These are phyloP conservation scores for Pseudogymnoascus sp. DNA, from an alignment of 2,329 filamentous ascomycete species.

Conservation along the genomic window DNA sequence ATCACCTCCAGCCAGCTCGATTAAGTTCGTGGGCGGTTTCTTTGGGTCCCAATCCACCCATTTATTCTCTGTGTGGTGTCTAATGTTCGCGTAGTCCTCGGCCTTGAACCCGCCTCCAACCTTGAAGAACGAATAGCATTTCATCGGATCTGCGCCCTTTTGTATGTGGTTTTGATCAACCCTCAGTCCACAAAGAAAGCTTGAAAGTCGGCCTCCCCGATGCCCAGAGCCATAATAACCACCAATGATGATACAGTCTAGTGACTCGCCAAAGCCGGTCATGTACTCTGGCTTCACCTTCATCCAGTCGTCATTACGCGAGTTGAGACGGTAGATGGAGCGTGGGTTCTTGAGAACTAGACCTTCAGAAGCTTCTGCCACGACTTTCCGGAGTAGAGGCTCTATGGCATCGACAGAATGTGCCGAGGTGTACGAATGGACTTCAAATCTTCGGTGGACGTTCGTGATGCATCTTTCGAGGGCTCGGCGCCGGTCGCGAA, in stretches of 20 bases:
- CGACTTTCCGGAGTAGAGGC: slow-evolving; percentile 68
- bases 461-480: slow-evolving; percentile 63
- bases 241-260: slow-evolving; percentile 84
- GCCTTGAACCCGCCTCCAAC: slow-evolving; percentile 89
- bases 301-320: slow-evolving; percentile 92
- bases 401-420: slow-evolving; percentile 67
- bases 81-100: slow-evolving; percentile 76
- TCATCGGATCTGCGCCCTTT: slow-evolving; percentile 51
- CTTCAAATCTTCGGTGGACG: slow-evolving; percentile 70
- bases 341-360: slow-evolving; percentile 89
- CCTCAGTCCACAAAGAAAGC: slow-evolving; percentile 82
- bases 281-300: slow-evolving; percentile 99
- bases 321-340: slow-evolving; percentile 78
- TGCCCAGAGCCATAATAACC: slow-evolving; percentile 87
- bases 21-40: slow-evolving; percentile 67
- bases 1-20: slow-evolving; percentile 75
- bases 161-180: slow-evolving; percentile 61
- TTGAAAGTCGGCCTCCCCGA: slow-evolving; percentile 74
- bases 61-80: slow-evolving; percentile 80
- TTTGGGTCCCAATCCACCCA: slow-evolving; percentile 80
- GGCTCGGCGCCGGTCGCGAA: slow-evolving; percentile 71
- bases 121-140: slow-evolving; percentile 92
- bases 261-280: slow-evolving; percentile 86
- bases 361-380: slow-evolving; percentile 82
- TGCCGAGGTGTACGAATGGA: slow-evolving; percentile 65